Base-by-base conservation (phyloP, 2,329 filamentous ascomycete species). In the Penicillium sp. region DNA sequence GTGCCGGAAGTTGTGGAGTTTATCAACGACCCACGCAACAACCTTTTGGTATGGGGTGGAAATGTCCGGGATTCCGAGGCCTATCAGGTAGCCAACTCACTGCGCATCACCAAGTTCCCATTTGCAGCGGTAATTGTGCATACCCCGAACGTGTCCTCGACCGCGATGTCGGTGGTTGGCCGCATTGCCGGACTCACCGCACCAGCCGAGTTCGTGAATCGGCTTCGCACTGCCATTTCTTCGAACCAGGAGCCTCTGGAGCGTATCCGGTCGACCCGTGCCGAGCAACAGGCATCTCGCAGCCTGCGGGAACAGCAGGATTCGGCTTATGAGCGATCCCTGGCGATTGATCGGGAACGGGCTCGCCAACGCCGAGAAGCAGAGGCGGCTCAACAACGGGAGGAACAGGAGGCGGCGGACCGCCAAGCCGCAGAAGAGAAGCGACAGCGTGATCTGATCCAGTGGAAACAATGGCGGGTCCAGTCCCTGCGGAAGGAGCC, bases 41-140 rank as follows among this genome's bases (percentile, higher is more conserved):
- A 93, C 69, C 84, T 97, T 29, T 80, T 98, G 35, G 76, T 99
- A 3, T 99, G 95, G 95, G 91, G 89, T 41, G 95, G 95, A 47
- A 96, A 92, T 65, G 89, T 98, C 0, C 86, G 92, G 61, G 95
- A 99, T 72, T 89, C 91, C 3, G 95, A 99, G 77, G 91, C 93
- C 5, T 98, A 96, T 74, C 92, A 97, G 72, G 91, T 97, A 41
- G 87, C 92, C n/a, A 84, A 85, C 13, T 91, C 93, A 46, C 86
- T 98, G 61, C 88, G 88, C 65, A 95, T 90, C 74, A 96, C 91
- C 57, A 96, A 96, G 71, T 97, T 95, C 68, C 95, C 95, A 10
- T 98, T 96, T 71, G 87, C 90, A 0, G 91, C 89, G 14, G 76
- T 97, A 3, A 87, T 97, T 27, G 93, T 91, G 56, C 88, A 97